Evolutionary conservation across 2,329 filamentous ascomycete genomes (phyloP).

Genomic region (Clarireedia sp.): DNA sequence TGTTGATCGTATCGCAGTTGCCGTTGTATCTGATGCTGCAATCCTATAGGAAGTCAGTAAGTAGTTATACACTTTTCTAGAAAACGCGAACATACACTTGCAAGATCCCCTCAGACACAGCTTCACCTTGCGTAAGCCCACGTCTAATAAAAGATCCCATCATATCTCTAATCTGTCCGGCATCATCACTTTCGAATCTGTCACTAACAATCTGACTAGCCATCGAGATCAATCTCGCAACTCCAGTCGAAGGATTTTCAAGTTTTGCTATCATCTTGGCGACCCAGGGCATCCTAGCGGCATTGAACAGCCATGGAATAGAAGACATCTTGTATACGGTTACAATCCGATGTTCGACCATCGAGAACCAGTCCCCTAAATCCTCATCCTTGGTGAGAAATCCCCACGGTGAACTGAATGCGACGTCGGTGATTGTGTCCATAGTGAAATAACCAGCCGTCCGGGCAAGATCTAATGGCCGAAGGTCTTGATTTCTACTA

Average conservation of each 20-base stretch:
- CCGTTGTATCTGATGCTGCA: constrained; percentile 50
- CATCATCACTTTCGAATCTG: background rate
- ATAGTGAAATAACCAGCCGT: constrained; percentile 46
- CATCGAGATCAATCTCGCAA: constrained; percentile 29
- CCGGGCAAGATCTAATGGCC: constrained; percentile 41
- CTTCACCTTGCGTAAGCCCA: constrained; percentile 22
- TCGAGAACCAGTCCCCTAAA: constrained; percentile 31
- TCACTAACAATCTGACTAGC: constrained; percentile 20
- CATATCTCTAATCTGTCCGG: constrained; percentile 39
- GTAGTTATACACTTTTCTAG: background rate
- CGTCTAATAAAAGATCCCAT: constrained; percentile 42
- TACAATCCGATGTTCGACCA: constrained; percentile 30
- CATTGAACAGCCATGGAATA: constrained; percentile 35
- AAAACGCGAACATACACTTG: constrained; percentile 19
- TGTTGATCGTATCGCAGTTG: constrained; percentile 38
- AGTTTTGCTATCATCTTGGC: constrained; percentile 12
- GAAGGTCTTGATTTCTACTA: constrained; percentile 29
- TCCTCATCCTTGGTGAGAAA: constrained; percentile 41
- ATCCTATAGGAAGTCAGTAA: constrained; percentile 22
- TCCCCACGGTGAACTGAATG: constrained; percentile 42
- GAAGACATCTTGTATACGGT: constrained; percentile 32
- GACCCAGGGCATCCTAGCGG: constrained; percentile 36
- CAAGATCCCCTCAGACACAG: constrained; percentile 7
- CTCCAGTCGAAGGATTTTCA: background rate
- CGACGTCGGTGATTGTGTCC: constrained; percentile 45